Base-by-base conservation (phyloP, 768 basidiomycete species). In the Russula griseocarnosa region DNA sequence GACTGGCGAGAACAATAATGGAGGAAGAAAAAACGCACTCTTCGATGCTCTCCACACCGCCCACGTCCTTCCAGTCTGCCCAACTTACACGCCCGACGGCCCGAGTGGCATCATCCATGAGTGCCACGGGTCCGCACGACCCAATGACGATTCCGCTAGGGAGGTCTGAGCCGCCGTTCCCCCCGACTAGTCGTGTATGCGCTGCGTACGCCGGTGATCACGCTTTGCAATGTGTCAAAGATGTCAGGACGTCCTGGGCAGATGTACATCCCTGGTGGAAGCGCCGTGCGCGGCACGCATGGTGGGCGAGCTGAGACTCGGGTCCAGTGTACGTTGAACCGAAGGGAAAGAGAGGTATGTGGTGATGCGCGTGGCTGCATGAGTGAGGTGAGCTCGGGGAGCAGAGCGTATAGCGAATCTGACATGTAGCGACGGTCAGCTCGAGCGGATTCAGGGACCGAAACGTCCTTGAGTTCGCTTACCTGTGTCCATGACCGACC, bases 401-500 rank as follows among this genome's bases (percentile, higher is more conserved):
- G 42, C 14, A 79, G 72, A 6, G 78, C 74, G 40, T 70, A 74
- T 57, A 81, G 73, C 0, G 76, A 76, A 18, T 60, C 76, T 75
- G 54, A 18, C 22, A 42, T 50, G 34, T 3, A 71, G 58, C 46
- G 70, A 18, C 63, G 68, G 63, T 62, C 71, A 67, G 20, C 65
- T 58, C 60, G 66, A 5, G 49, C 5, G 24, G 14, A 26, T 5
- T 24, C 24, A 5, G 49, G 14, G 53, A 61, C 30, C 3, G 69
- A 62, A 54, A 69, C 38, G 58, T 61, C 55, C 60, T 58, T 42
- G 42, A 36, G 42, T 24, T 42, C 65, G 60, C 14, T 30, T 69
- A 81, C 78, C 74, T 28, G 74, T 78, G 70, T 77, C 78, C 56
- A 75, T 74, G 13, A 84, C 75, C 30, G 77, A 70, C 85, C 85